Percentiles rank a stretch among this genome's conserved stretches.
phyloP scores from a whole-genome alignment of 169 alveolate species.

The Babesia sp. region DNA sequence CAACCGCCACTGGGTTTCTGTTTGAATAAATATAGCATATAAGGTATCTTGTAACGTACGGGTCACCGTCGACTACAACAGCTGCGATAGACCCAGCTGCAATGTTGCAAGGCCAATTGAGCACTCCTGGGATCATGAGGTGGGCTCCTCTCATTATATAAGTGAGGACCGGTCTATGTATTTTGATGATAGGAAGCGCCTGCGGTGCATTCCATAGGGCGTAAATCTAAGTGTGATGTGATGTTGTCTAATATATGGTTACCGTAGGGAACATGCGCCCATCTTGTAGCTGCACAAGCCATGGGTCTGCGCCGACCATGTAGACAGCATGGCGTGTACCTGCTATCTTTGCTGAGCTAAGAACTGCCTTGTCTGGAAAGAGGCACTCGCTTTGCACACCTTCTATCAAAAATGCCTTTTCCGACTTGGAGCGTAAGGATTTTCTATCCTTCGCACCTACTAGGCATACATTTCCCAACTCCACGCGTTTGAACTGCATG shows the following conservation, averaged over 20 bases:
- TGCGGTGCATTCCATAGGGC: conserved; percentile 64
- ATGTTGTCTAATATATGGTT: neutral
- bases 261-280: conserved; percentile 38
- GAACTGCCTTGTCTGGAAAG: conserved; percentile 1
- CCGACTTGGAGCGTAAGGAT: conserved; percentile 1
- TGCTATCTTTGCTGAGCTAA: conserved; percentile 5
- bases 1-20: conserved; percentile 53
- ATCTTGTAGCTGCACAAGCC: conserved; percentile 30
- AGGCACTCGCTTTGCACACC: conserved; percentile 19
- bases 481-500: conserved; percentile 24
- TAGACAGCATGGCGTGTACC: conserved; percentile 30
- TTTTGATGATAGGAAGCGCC: conserved; percentile 54
- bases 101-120: conserved; percentile 47
- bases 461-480: conserved; percentile 23
- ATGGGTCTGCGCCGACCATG: conserved; percentile 26
- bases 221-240: conserved; percentile 29
- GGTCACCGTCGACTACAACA: conserved; percentile 54
- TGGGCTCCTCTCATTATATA: conserved; percentile 69
- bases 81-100: conserved; percentile 62
- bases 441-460: conserved; percentile 41
- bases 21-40: neutral
- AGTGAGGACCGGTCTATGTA: conserved; percentile 61
- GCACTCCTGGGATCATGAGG: conserved; percentile 71
- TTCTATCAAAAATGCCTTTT: conserved; percentile 7
- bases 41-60: conserved; percentile 41